These are phyloP conservation scores for Xanthoparmelia taractica DNA, from an alignment of 495 filamentous ascomycete species.

Conservation along the genomic window DNA sequence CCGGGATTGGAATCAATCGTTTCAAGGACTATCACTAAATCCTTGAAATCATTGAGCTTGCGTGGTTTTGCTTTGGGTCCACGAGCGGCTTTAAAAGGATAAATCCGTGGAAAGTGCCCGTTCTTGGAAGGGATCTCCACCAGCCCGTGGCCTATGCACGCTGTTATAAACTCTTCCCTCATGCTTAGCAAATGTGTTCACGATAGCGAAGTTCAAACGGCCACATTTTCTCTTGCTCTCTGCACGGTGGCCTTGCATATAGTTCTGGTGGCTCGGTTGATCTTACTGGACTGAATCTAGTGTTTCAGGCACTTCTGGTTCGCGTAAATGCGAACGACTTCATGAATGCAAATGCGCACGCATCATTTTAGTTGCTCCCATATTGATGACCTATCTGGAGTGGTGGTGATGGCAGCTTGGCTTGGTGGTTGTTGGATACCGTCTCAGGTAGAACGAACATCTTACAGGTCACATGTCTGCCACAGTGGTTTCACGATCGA, in stretches of 20 bases:
- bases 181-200: neutral
- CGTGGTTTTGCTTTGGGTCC: neutral
- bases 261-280: neutral
- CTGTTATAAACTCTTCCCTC: neutral
- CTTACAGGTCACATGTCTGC: conserved; percentile 4
- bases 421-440: conserved; percentile 7
- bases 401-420: neutral
- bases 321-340: conserved; percentile 4
- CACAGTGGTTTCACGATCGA: conserved; percentile 7
- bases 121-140: neutral
- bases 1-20: conserved; percentile 40
- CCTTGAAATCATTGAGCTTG: conserved; percentile 26
- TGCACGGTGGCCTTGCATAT: neutral
- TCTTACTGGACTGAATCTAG: neutral
- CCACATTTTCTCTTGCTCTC: neutral
- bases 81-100: neutral
- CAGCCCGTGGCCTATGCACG: neutral
- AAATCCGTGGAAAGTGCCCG: neutral
- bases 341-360: conserved; percentile 10
- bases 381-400: conserved; percentile 6
- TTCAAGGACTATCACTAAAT: conserved; percentile 47
- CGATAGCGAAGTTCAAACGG: neutral
- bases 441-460: conserved; percentile 5
- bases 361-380: conserved; percentile 2
- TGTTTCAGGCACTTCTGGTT: conserved; percentile 5